Evolutionary conservation across 441 rosid species (phyloP).

Genomic region (Croton laevigatus): DNA sequence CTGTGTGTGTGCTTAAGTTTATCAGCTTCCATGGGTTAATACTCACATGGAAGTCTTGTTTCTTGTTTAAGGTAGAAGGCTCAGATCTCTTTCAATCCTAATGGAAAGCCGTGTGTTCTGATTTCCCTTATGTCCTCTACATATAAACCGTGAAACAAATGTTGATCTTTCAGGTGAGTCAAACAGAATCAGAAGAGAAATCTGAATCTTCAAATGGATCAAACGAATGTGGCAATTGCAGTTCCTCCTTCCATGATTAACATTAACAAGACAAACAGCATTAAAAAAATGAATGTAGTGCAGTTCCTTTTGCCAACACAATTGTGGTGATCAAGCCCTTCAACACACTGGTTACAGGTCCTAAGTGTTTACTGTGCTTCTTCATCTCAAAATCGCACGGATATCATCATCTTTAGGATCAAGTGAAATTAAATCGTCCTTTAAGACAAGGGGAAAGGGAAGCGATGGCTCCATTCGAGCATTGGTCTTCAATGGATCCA

Average conservation of each 20-base stretch:
- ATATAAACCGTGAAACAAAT: slow-evolving; percentile 58
- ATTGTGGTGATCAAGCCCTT: slow-evolving; percentile 98
- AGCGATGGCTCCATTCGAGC: slow-evolving; percentile 71
- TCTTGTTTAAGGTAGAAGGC: slow-evolving; percentile 44
- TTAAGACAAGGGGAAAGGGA: slow-evolving; percentile 74
- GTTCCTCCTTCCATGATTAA: slow-evolving; percentile 89
- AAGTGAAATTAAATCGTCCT: slow-evolving; percentile 71
- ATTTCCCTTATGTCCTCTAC: slow-evolving; percentile 45
- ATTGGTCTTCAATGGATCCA: slow-evolving; percentile 70
- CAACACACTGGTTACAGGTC: slow-evolving; percentile 90
- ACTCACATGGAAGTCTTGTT: slow-evolving; percentile 68
- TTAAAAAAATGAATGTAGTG: slow-evolving; percentile 78
- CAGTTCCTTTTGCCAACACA: slow-evolving; percentile 92
- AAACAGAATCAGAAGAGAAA: slow-evolving; percentile 72
- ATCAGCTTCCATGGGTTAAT: slow-evolving; percentile 86
- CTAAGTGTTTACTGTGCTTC: slow-evolving; percentile 91
- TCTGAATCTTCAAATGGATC: slow-evolving; percentile 79
- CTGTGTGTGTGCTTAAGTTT: slow-evolving; percentile 75
- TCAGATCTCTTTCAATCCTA: slow-evolving; percentile 60
- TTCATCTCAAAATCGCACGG: slow-evolving; percentile 92
- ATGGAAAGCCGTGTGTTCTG: slow-evolving; percentile 68
- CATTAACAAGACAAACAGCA: slow-evolving; percentile 80
- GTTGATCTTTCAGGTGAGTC: slow-evolving; percentile 72
- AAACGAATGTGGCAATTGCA: slow-evolving; percentile 70
- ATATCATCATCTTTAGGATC: slow-evolving; percentile 69